Evolutionary conservation across 345 rosid genomes (phyloP).

Genomic region (Lumnitzera littorea): DNA sequence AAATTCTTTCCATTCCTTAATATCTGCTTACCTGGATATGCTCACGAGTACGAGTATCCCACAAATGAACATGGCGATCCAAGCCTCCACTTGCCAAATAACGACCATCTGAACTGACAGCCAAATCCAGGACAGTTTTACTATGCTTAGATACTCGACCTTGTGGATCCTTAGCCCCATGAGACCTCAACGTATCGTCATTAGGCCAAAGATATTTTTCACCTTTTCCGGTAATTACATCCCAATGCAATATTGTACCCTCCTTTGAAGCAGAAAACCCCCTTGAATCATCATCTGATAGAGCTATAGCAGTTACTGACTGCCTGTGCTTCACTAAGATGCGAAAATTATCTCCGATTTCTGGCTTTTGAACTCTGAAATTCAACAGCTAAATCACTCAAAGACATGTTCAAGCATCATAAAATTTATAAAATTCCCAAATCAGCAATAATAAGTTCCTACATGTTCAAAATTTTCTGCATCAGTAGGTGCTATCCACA

Average conservation of each 20-base stretch:
- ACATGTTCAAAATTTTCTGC: no score
- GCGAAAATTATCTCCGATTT: constrained; percentile 37
- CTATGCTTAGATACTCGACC: constrained; percentile 67
- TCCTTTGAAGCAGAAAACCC: constrained; percentile 96
- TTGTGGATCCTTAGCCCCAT: constrained; percentile 69
- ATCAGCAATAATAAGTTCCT: neutral
- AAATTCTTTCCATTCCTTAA: neutral
- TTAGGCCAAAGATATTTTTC: constrained; percentile 77
- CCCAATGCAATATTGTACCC: constrained; percentile 82
- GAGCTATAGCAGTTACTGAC: constrained; percentile 73
- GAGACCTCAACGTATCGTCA: constrained; percentile 53
- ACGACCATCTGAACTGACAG: constrained; percentile 86
- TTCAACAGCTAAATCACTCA: constrained; percentile 12
- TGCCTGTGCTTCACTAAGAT: constrained; percentile 59
- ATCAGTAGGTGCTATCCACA: no score
- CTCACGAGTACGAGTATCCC: constrained; percentile 84
- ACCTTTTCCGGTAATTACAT: constrained; percentile 58
- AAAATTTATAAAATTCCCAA: neutral
- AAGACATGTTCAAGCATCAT: neutral
- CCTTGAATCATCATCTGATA: constrained; percentile 75
- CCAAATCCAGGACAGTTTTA: constrained; percentile 67
- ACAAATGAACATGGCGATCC: constrained; percentile 91
- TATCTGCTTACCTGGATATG: constrained; percentile 60
- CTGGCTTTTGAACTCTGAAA: constrained; percentile 67
- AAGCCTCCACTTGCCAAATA: constrained; percentile 92